Base-by-base conservation (phyloP, 2,329 filamentous ascomycete species). In the Pseudogymnoascus sp. region DNA sequence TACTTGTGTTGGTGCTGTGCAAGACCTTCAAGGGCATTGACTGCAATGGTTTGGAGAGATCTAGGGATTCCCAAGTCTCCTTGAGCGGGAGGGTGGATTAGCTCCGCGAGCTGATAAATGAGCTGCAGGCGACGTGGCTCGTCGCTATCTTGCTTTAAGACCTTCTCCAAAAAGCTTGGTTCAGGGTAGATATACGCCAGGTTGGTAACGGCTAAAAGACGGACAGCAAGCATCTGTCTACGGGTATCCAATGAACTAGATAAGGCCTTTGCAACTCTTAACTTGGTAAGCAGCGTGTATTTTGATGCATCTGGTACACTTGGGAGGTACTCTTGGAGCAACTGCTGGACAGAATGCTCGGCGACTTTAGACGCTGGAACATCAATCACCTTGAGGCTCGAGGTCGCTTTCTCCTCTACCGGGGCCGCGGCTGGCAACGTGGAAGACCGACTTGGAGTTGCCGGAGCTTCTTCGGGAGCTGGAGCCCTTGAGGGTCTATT, bases 101-200 rank as follows among this genome's bases (percentile, higher is more conserved):
- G 79, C 74, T 97, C 93, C 17, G 91, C 90, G 38, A 99, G 83
- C 75, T 99, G 96, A 71, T 96, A 96, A 3, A 91, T 88, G 23
- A 99, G 81, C 75, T 99, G 95, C 67, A 92, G 88, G 61, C 91
- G 86, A 65, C 93, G 87, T 2, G 93, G 92, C 74, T 96, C 91
- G 71, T 97, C 93, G 38, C 86, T 85, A 72, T 99, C 96, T 69
- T 93, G 88, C 67, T 90, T 90, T 61, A 96, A 82, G 44, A 97
- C 84, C 74, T 91, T 93, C 67, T 93, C 88, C 50, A 92, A 81
- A 70, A 99, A 96, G n/a, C 86, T 84, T 3, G 83, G 78, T 71
- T 99, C 96, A 1, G 83, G 82, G 69, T 96, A 88, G 63, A 97
- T 90, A 73, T 96, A 97, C 1, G 92, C 91, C 66, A 99, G 76